Evolutionary conservation across 2,329 filamentous ascomycete species (phyloP).

Genomic region (Xylariaceae sp.): DNA sequence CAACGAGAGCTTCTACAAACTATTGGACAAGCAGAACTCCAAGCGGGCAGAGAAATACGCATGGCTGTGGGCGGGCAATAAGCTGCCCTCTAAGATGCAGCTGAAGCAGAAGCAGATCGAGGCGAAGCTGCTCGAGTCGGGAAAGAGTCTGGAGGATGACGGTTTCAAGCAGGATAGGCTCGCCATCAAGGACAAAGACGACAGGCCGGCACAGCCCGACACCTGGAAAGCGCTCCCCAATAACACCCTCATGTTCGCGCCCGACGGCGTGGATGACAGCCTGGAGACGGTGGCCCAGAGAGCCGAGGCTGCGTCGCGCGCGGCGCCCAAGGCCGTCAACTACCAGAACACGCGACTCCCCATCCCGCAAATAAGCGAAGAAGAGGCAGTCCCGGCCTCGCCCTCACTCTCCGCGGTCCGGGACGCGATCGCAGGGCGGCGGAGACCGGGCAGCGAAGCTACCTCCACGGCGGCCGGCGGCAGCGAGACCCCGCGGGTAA

Average conservation of each 20-base stretch:
- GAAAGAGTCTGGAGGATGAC: constrained; percentile 57
- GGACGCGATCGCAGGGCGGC: constrained; percentile 79
- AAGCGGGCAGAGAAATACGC: constrained; percentile 83
- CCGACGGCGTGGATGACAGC: constrained; percentile 67
- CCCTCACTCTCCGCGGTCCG: constrained; percentile 85
- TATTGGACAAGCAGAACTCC: constrained; percentile 89
- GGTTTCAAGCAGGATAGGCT: constrained; percentile 64
- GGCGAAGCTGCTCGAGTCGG: constrained; percentile 54
- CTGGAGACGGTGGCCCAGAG: constrained; percentile 69
- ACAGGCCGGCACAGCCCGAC: constrained; percentile 78
- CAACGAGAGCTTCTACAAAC: constrained; percentile 93
- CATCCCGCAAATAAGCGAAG: constrained; percentile 47
- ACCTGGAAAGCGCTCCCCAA: constrained; percentile 75
- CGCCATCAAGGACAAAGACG: constrained; percentile 69
- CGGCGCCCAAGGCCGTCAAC: constrained; percentile 76
- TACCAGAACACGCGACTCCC: constrained; percentile 86
- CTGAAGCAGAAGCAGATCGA: constrained; percentile 69
- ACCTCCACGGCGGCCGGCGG: constrained; percentile 64
- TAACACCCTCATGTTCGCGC: constrained; percentile 87
- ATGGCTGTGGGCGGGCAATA: constrained; percentile 90
- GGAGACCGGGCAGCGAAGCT: constrained; percentile 65
- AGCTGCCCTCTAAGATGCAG: constrained; percentile 81
- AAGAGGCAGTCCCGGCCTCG: constrained; percentile 65
- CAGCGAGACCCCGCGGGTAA: constrained; percentile 85
- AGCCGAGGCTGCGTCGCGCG: constrained; percentile 72